Evolutionary conservation across 2,329 filamentous ascomycete genomes (phyloP).

Genomic region (Chrysoporthe austroafricana): DNA sequence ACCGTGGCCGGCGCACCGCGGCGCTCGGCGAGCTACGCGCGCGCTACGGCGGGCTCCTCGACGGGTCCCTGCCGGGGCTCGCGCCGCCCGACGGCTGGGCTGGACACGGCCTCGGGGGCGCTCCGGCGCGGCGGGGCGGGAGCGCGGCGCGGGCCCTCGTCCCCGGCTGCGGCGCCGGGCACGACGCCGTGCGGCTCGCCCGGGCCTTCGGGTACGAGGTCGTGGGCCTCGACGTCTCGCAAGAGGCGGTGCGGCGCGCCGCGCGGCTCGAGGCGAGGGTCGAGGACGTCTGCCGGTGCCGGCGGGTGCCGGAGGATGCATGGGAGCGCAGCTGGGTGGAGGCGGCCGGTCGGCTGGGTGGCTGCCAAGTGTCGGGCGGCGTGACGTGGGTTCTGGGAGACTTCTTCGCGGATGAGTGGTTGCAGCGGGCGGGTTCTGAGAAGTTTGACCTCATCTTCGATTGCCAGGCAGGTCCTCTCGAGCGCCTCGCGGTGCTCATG

Average conservation of each 20-base stretch:
- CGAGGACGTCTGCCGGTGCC: neutral
- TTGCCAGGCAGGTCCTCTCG: slow-evolving; percentile 56
- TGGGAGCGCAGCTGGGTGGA: neutral
- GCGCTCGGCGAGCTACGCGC: slow-evolving; percentile 58
- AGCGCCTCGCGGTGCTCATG: neutral
- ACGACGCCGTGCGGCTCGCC: slow-evolving; percentile 77
- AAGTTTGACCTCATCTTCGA: slow-evolving; percentile 70
- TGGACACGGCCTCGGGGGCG: neutral
- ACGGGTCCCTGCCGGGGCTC: neutral
- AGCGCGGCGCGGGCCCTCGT: slow-evolving; percentile 62
- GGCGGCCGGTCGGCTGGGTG: slow-evolving; percentile 18
- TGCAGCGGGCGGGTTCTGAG: slow-evolving; percentile 45
- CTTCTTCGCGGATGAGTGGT: slow-evolving; percentile 68
- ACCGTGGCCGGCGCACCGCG: slow-evolving; percentile 56
- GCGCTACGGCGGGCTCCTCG: slow-evolving; percentile 50
- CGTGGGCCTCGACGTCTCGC: slow-evolving; percentile 72
- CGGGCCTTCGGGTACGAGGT: slow-evolving; percentile 74
- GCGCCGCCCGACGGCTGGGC: neutral
- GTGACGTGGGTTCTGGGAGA: slow-evolving; percentile 64
- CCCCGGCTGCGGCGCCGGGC: slow-evolving; percentile 80
- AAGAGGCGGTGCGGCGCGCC: slow-evolving; percentile 51
- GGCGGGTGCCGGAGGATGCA: neutral
- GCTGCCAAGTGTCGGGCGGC: slow-evolving; percentile 46
- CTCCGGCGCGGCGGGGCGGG: neutral
- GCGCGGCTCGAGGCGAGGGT: slow-evolving; percentile 26